Conservation (phyloP, 1,284 basidiomycete genomes). For the Boletus albobrunnescens region DNA sequence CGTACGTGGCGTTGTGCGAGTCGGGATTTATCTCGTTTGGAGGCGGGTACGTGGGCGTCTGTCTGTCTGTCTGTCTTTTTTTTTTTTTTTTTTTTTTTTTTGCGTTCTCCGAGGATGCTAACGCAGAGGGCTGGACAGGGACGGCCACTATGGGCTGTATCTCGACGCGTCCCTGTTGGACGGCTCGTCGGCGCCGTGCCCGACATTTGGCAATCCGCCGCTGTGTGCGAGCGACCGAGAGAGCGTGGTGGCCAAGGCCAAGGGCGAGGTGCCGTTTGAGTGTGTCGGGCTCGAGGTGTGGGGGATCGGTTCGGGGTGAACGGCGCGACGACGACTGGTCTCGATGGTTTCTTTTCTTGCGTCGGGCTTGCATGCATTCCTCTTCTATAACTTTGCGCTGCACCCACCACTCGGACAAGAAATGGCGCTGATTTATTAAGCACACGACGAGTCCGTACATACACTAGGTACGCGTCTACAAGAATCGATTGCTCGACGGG, state of each 20-base stretch:
- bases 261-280: slow-evolving; percentile 62
- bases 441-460: no score
- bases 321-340: no score
- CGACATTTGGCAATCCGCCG: slow-evolving; percentile 85
- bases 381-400: no score
- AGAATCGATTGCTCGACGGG: slow-evolving; percentile 39
- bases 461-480: no score
- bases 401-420: no score
- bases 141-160: slow-evolving; percentile 86
- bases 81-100: no score
- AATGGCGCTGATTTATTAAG: no score
- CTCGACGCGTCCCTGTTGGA: slow-evolving; percentile 80
- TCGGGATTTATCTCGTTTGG: slow-evolving; percentile 80
- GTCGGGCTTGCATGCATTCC: no score
- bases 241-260: slow-evolving; percentile 10
- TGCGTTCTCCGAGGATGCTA: no score
- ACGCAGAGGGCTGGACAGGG: slow-evolving; percentile 29
- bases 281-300: slow-evolving; percentile 87
- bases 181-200: slow-evolving; percentile 81
- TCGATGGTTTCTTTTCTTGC: no score
- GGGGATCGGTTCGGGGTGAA: slow-evolving; percentile 50
- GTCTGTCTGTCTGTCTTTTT: no score
- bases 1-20: slow-evolving; percentile 87
- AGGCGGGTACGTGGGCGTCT: slow-evolving; percentile 65
- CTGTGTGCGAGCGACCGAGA: slow-evolving; percentile 47